These are phyloP conservation scores for Pleurotus tuber-regium DNA, from an alignment of 768 basidiomycete species.

Conservation along the genomic window DNA sequence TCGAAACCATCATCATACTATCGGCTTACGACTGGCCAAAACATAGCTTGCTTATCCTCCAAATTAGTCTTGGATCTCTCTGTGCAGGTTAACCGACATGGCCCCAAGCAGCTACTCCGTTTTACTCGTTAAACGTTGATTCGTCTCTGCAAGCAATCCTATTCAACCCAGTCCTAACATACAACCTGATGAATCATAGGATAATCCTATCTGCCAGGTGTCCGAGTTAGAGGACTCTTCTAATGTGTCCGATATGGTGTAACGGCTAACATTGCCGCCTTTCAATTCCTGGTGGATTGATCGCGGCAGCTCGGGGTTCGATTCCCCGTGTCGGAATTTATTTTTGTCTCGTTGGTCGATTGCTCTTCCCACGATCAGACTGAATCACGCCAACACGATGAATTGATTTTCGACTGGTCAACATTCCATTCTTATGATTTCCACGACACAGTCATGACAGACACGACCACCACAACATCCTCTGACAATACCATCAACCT, in stretches of 20 bases:
- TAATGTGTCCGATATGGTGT: slow-evolving; percentile 45
- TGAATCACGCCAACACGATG: background rate
- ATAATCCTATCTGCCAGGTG: too few relatives aligned
- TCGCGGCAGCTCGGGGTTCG: slow-evolving; percentile 58
- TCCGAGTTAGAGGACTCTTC: too few relatives aligned
- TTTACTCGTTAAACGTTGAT: too few relatives aligned
- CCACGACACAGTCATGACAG: background rate
- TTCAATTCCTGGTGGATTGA: slow-evolving; percentile 26
- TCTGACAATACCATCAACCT: background rate
- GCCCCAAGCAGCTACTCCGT: too few relatives aligned
- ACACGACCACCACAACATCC: background rate
- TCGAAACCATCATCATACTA: too few relatives aligned
- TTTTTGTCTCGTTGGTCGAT: slow-evolving; percentile 8
- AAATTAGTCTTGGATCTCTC: too few relatives aligned
- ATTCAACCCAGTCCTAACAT: too few relatives aligned
- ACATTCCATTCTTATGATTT: background rate
- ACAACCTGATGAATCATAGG: too few relatives aligned
- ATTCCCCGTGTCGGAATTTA: slow-evolving; percentile 52
- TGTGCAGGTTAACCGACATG: too few relatives aligned
- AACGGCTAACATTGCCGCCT: slow-evolving; percentile 65
- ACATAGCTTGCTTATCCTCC: too few relatives aligned
- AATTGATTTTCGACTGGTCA: background rate
- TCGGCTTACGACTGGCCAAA: too few relatives aligned
- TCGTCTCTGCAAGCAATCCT: too few relatives aligned
- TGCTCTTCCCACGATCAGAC: background rate